A percentile compares a stretch with the other conserved stretches of the same genome.
Conservation (phyloP, 139 green algal species). For the Desmodesmus armatus region DNA sequence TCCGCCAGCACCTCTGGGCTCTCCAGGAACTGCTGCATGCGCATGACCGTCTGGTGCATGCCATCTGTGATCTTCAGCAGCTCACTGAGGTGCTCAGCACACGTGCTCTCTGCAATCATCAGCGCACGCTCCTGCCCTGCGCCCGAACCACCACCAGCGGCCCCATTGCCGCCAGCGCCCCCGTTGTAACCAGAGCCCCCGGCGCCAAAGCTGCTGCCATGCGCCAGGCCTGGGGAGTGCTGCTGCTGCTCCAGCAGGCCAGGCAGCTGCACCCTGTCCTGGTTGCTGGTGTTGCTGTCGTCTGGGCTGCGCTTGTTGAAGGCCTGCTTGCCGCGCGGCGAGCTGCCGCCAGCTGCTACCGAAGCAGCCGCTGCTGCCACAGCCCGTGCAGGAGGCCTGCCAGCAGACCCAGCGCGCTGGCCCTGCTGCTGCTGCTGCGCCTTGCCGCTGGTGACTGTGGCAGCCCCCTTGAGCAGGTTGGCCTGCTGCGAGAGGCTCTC, state of each 20-base stretch:
- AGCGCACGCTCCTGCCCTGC: background rate
- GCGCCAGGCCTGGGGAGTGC: background rate
- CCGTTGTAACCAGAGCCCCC: background rate
- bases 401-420: background rate
- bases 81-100: slow-evolving; percentile 17
- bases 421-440: slow-evolving; percentile 9
- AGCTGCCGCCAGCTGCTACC: background rate
- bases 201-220: background rate
- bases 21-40: slow-evolving; percentile 51
- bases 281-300: slow-evolving; percentile 26
- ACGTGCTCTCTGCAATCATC: slow-evolving; percentile 1
- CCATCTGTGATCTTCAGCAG: slow-evolving; percentile 38
- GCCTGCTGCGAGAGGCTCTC: background rate
- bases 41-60: slow-evolving; percentile 48
- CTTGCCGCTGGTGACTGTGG: background rate
- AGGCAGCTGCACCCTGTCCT: slow-evolving; percentile 26
- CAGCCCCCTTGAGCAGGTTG: slow-evolving; percentile 5
- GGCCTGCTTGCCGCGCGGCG: slow-evolving; percentile 16
- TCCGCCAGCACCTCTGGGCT: slow-evolving; percentile 24
- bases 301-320: slow-evolving; percentile 47
- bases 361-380: slow-evolving; percentile 18
- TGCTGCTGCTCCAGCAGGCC: background rate
- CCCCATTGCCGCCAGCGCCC: background rate
- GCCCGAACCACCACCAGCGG: background rate
- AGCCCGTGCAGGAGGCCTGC: background rate